A percentile compares a stretch with the other conserved stretches of the same genome.
These are phyloP conservation scores for Gymnopus androsaceus DNA, from an alignment of 1,284 basidiomycete species.

Conservation along the genomic window DNA sequence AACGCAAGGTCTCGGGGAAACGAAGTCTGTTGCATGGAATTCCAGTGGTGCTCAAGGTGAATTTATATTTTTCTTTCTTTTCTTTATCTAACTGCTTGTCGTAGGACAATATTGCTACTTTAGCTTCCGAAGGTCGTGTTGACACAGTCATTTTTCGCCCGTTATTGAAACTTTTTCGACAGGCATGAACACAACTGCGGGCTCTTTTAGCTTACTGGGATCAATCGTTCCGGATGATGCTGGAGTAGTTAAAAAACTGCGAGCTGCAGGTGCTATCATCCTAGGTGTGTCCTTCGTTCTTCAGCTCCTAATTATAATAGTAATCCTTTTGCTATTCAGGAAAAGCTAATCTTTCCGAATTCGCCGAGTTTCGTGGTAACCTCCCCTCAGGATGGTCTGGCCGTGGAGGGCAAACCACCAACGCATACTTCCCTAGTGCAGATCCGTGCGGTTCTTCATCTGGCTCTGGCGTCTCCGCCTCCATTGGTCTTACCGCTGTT, in stretches of 20 bases:
- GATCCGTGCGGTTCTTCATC: slow-evolving; percentile 69
- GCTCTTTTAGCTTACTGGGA: slow-evolving; percentile 57
- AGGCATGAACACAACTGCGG: slow-evolving; percentile 72
- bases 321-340: slow-evolving; percentile 32
- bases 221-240: slow-evolving; percentile 66
- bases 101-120: slow-evolving; percentile 64
- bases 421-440: slow-evolving; percentile 59
- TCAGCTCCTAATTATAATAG: background rate
- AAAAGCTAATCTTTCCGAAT: slow-evolving; percentile 69
- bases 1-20: slow-evolving; percentile 47
- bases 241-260: slow-evolving; percentile 57
- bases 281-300: slow-evolving; percentile 38
- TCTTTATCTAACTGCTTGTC: background rate
- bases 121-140: slow-evolving; percentile 49
- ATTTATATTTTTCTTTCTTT: background rate
- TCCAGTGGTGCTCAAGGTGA: slow-evolving; percentile 67
- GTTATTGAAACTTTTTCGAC: background rate
- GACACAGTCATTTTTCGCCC: background rate
- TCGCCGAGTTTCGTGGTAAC: slow-evolving; percentile 58
- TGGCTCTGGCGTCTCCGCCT: slow-evolving; percentile 61
- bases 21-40: slow-evolving; percentile 67
- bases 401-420: slow-evolving; percentile 63
- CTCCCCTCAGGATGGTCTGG: slow-evolving; percentile 66
- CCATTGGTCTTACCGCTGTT: slow-evolving; percentile 61
- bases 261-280: slow-evolving; percentile 68